A percentile compares a stretch with the other conserved stretches of the same genome.
phyloP scores from a whole-genome alignment of 164 flowering plant genomes.

The Liriodendron chinense region DNA sequence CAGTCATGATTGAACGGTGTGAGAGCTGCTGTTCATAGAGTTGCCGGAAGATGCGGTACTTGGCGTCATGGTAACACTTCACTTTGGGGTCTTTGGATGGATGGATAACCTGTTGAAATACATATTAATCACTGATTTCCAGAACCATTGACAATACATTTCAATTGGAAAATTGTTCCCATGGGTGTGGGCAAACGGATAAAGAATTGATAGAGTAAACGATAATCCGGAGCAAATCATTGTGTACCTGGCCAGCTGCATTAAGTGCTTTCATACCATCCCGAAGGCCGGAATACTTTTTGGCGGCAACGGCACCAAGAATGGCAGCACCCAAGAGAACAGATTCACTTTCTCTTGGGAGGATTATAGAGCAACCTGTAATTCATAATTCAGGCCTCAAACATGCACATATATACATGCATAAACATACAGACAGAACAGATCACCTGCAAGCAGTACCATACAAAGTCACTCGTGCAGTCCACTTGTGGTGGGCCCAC shows the following conservation, averaged over 20 bases:
- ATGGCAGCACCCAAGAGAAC: constrained; percentile 95
- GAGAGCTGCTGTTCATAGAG: constrained; percentile 82
- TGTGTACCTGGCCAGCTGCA: constrained; percentile 84
- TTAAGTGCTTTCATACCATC: constrained; percentile 89
- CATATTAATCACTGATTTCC: background rate
- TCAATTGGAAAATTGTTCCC: background rate
- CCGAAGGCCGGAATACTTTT: constrained; percentile 59
- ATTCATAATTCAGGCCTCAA: too few relatives aligned
- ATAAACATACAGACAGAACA: background rate
- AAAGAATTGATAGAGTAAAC: background rate
- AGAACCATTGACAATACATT: background rate
- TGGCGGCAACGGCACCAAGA: constrained; percentile 92
- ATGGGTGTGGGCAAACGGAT: background rate
- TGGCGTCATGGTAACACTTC: constrained; percentile 89
- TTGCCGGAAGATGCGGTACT: constrained; percentile 67
- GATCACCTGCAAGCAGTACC: background rate
- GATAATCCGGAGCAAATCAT: background rate
- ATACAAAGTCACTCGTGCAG: too few relatives aligned
- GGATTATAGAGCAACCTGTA: constrained; percentile 78
- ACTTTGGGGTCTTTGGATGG: constrained; percentile 75
- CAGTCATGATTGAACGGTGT: constrained; percentile 62
- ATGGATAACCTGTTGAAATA: constrained; percentile 55
- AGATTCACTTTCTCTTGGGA: constrained; percentile 86
- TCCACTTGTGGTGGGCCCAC: too few relatives aligned
- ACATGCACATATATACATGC: background rate